These are phyloP conservation scores for Lathyrus tuberosus DNA, from an alignment of 306 rosid species.

Conservation along the genomic window DNA sequence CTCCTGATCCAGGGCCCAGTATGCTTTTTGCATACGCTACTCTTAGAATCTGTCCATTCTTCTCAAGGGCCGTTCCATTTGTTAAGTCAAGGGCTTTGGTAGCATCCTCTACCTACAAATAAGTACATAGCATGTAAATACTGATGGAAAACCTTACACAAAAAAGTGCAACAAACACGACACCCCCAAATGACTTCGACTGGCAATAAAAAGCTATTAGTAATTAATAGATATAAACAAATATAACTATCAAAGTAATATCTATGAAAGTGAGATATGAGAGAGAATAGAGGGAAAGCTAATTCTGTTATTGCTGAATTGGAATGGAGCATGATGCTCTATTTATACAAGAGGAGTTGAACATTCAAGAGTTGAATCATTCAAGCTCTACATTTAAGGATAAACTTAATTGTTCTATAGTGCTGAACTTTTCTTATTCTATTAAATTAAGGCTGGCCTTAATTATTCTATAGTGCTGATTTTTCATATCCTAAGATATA, in stretches of 20 bases:
- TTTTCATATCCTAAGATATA: too few species aligned
- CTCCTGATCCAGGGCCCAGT: slow-evolving; percentile 86
- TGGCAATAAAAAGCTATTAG: neutral
- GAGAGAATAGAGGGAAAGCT: too few species aligned
- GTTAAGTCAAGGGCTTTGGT: slow-evolving; percentile 92
- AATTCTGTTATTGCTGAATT: too few species aligned
- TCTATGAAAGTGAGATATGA: too few species aligned
- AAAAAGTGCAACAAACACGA: neutral
- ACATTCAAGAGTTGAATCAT: too few species aligned
- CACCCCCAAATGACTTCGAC: slow-evolving; percentile 8
- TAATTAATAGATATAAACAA: neutral
- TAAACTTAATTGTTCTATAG: too few species aligned
- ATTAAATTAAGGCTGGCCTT: too few species aligned
- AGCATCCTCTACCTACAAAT: slow-evolving; percentile 86
- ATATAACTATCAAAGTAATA: slow-evolving; percentile 4
- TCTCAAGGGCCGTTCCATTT: slow-evolving; percentile 86
- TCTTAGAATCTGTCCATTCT: slow-evolving; percentile 91
- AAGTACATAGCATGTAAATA: slow-evolving; percentile 24
- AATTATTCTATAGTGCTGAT: too few species aligned
- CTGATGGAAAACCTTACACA: slow-evolving; percentile 21
- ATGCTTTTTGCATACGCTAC: slow-evolving; percentile 96
- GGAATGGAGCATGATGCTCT: too few species aligned
- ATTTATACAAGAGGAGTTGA: too few species aligned
- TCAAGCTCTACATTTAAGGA: too few species aligned
- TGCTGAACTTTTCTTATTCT: too few species aligned